Evolutionary conservation across 345 rosid species (phyloP).

Genomic region (Arabis hirsuta): DNA sequence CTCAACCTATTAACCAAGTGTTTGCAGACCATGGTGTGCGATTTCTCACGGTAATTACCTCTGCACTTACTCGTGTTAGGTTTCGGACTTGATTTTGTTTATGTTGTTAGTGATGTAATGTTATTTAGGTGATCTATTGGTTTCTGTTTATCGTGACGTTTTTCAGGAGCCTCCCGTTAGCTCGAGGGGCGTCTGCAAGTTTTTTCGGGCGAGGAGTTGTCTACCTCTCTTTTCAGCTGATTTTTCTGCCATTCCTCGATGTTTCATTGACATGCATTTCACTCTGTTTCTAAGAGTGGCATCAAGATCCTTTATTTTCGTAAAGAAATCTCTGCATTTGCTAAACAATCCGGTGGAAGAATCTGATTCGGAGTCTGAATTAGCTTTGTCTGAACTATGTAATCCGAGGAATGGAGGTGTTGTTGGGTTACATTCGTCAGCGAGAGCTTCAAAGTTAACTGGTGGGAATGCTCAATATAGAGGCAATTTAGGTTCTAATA

Average conservation of each 20-base stretch:
- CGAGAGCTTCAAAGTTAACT: conserved; percentile 55
- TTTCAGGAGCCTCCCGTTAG: conserved; percentile 58
- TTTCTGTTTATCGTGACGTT: conserved; percentile 4
- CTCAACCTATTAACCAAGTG: conserved; percentile 55
- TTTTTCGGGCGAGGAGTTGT: conserved; percentile 49
- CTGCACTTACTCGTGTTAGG: background rate
- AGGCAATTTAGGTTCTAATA: conserved; percentile 56
- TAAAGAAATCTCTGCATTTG: conserved; percentile 46
- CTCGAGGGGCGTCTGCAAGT: conserved; percentile 65
- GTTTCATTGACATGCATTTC: conserved; percentile 63
- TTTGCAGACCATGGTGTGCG: conserved; percentile 62
- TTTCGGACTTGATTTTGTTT: conserved; percentile 6
- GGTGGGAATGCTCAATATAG: conserved; percentile 54
- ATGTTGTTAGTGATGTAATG: too few species aligned
- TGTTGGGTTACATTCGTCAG: conserved; percentile 50
- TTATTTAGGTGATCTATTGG: too few species aligned
- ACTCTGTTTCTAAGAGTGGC: conserved; percentile 42
- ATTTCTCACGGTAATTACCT: conserved; percentile 58
- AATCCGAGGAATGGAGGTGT: conserved; percentile 40
- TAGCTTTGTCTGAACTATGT: conserved; percentile 28
- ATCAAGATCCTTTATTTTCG: conserved; percentile 47
- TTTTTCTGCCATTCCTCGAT: conserved; percentile 68
- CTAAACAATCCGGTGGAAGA: conserved; percentile 37
- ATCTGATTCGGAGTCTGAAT: conserved; percentile 33
- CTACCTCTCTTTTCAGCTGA: conserved; percentile 67